Conservation (phyloP, 208 protist genomes). For the Blechomonas ayalai region DNA sequence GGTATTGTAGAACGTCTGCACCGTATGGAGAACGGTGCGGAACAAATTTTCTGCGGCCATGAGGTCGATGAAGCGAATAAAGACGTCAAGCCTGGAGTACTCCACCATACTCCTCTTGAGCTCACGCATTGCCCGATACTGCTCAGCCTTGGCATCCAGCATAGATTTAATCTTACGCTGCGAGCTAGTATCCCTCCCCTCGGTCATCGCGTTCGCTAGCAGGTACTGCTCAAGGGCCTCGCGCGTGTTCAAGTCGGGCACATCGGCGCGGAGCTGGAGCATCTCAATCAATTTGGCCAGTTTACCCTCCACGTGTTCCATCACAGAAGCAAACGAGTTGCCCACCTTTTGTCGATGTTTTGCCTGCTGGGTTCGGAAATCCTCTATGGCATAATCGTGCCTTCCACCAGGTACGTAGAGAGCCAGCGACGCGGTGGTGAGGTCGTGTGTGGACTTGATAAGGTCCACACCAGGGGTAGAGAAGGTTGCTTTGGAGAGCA, state of each 20-base stretch:
- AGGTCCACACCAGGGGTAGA: slow-evolving; percentile 67
- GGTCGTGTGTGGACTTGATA: slow-evolving; percentile 67
- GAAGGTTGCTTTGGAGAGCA: slow-evolving; percentile 87
- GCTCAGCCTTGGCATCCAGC: slow-evolving; percentile 84
- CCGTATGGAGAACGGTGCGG: slow-evolving; percentile 45
- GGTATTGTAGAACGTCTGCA: slow-evolving; percentile 64
- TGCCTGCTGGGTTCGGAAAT: slow-evolving; percentile 63
- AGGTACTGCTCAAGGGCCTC: slow-evolving; percentile 90
- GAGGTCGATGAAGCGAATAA: slow-evolving; percentile 86
- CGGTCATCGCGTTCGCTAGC: slow-evolving; percentile 61
- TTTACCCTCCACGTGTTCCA: slow-evolving; percentile 81
- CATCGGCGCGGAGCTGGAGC: slow-evolving; percentile 77
- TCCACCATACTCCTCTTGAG: slow-evolving; percentile 91
- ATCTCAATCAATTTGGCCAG: slow-evolving; percentile 76
- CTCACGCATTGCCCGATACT: slow-evolving; percentile 72
- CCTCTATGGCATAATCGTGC: slow-evolving; percentile 86
- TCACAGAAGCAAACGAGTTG: slow-evolving; percentile 30
- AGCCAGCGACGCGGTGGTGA: slow-evolving; percentile 60
- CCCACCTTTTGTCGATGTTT: slow-evolving; percentile 66
- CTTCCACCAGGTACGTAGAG: slow-evolving; percentile 81
- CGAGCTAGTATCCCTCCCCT: slow-evolving; percentile 19
- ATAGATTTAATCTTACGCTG: slow-evolving; percentile 88
- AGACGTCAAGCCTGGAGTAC: slow-evolving; percentile 83
- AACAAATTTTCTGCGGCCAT: slow-evolving; percentile 85
- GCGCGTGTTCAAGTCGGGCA: slow-evolving; percentile 88